These are phyloP conservation scores for Mortierella sp. DNA, from an alignment of 371 early-diverging fungal species.

Conservation along the genomic window DNA sequence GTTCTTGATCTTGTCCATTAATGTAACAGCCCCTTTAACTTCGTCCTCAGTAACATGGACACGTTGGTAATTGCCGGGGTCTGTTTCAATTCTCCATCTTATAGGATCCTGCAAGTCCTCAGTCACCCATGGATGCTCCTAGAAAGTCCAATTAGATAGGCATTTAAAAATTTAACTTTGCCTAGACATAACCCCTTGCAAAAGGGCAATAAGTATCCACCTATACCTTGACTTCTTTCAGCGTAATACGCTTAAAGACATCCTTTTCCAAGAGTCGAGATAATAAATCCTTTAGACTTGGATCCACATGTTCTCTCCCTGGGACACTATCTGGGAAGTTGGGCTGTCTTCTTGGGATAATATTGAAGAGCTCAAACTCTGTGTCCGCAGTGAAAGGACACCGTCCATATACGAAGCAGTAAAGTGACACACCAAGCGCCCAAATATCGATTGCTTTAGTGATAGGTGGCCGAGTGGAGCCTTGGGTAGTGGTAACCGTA, in stretches of 20 bases:
- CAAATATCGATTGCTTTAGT: constrained; percentile 97
- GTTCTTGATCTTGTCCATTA: constrained; percentile 58
- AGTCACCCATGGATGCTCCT: constrained; percentile 90
- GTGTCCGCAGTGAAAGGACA: constrained; percentile 97
- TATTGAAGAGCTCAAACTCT: constrained; percentile 94
- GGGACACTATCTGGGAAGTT: constrained; percentile 66
- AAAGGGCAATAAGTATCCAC: background rate
- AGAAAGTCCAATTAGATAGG: constrained; percentile 50
- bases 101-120: constrained; percentile 74
- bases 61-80: constrained; percentile 66
- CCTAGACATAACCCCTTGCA: background rate
- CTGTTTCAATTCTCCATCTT: constrained; percentile 75
- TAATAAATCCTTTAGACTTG: constrained; percentile 75
- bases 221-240: constrained; percentile 85
- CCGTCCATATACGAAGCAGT: constrained; percentile 95
- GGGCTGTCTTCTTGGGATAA: constrained; percentile 82
- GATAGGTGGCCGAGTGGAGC: constrained; percentile 63
- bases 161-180: background rate
- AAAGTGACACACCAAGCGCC: constrained; percentile 99
- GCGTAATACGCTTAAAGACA: constrained; percentile 84
- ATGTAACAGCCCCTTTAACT: constrained; percentile 70
- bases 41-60: constrained; percentile 80
- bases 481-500: constrained; percentile 2
- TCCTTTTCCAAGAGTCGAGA: constrained; percentile 84
- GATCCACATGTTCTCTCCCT: constrained; percentile 39